Evolutionary conservation across 805 yeast species (phyloP), one percentile per base, ranked within the genome.

Genomic region (Candida gorgasii): DNA sequence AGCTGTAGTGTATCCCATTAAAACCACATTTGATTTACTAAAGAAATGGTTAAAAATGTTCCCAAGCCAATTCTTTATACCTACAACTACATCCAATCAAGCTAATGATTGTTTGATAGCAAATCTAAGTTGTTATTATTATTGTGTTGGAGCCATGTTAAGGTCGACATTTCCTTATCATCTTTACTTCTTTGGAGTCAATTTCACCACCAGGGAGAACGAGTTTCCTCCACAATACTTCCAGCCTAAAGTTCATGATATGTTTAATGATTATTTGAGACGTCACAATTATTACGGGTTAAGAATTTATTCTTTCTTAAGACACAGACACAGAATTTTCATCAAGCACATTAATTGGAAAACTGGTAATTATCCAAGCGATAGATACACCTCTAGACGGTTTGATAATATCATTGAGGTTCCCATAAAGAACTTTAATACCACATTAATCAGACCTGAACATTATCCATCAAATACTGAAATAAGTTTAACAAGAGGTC

Each of bases 241-340:
- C 17, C 14, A 12, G 13, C 35, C 36, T 17, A 17, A 22, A 3
- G 30, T 36, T 23, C 19, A 17, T 23, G 9, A 18, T 7, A 30
- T 39, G 8, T 22, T 50, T 17, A 51, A 45, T 39, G 54, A 54
- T n/a, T 35, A 42, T 6, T 40, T 61, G 12, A 58, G 51, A 43
- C 46, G 63, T 16, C 62, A 60, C 30, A 55, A 53, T 36, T 57
- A 54, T 36, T 61, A 54, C 39, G 49, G 59, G 5, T 43, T 53
- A 40, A 47, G 66, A 34, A 14, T 60, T 8, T 52, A 46, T 40
- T 51, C 61, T 12, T 61, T 57, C 42, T 53, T 61, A 33, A 45
- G 48, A 32, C 51, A 52, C 17, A 42, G 65, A 24, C 35, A 43
- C 30, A 23, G 41, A 5, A 53, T 60, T 32, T 59, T 46, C 39